These are phyloP conservation scores for Boletus pseudopeckii DNA, from an alignment of 768 basidiomycete species.

Conservation along the genomic window DNA sequence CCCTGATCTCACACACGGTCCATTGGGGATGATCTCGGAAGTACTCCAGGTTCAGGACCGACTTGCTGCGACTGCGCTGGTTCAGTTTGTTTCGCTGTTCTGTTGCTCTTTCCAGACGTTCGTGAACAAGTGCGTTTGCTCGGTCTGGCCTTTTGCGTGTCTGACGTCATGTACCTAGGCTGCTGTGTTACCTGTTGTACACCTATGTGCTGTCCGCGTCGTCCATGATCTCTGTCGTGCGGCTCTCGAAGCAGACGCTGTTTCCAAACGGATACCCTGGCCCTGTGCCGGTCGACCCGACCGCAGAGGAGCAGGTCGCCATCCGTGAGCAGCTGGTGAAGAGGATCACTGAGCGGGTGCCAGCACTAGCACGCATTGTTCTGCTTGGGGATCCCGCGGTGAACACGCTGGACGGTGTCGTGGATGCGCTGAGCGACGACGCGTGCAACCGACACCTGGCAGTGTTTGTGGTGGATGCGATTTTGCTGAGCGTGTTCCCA, in stretches of 20 bases:
- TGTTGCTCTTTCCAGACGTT: slow-evolving; percentile 49
- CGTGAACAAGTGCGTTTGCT: slow-evolving; percentile 50
- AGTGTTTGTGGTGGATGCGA: slow-evolving; percentile 67
- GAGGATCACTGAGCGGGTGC: slow-evolving; percentile 40
- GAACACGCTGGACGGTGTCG: slow-evolving; percentile 46
- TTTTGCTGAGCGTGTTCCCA: slow-evolving; percentile 73
- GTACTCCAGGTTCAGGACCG: slow-evolving; percentile 48
- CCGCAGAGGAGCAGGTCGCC: slow-evolving; percentile 66
- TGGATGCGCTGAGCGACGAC: slow-evolving; percentile 59
- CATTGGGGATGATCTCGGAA: slow-evolving; percentile 46
- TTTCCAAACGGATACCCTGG: slow-evolving; percentile 91
- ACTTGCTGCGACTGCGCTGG: slow-evolving; percentile 43
- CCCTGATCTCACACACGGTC: slow-evolving; percentile 40
- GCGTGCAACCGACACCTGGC: slow-evolving; percentile 79
- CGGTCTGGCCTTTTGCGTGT: not conserved
- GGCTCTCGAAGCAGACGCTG: slow-evolving; percentile 61
- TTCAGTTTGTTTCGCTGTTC: slow-evolving; percentile 46
- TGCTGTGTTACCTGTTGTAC: slow-evolving; percentile 67
- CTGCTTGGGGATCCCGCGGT: slow-evolving; percentile 50
- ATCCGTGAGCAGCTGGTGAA: slow-evolving; percentile 43
- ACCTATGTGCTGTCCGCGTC: slow-evolving; percentile 49
- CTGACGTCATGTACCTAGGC: slow-evolving; percentile 37
- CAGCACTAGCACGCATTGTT: slow-evolving; percentile 16
- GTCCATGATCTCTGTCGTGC: slow-evolving; percentile 51
- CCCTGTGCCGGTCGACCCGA: slow-evolving; percentile 68